Conservation (phyloP, 441 rosid genomes). For the Euphorbia corollata region DNA sequence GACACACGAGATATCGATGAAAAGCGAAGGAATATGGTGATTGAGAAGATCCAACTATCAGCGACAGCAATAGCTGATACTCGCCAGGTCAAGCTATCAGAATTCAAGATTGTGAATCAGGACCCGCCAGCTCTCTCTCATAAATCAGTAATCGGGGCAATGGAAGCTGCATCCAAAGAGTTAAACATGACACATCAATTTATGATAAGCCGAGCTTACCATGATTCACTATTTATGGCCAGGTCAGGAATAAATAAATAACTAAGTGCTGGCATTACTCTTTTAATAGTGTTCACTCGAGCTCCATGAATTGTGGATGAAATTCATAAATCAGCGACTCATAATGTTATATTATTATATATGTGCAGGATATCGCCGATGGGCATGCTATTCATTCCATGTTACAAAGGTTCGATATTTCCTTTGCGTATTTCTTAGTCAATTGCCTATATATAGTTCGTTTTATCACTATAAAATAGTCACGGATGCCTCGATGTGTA, state of each 20-base stretch:
- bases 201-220: slow-evolving; percentile 96
- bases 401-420: slow-evolving; percentile 68
- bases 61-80: slow-evolving; percentile 52
- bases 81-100: slow-evolving; percentile 53
- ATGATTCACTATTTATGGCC: slow-evolving; percentile 90
- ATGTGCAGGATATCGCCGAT: slow-evolving; percentile 74
- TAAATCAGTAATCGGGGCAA: slow-evolving; percentile 50
- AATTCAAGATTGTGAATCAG: slow-evolving; percentile 80
- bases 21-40: slow-evolving; percentile 58
- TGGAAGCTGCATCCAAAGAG: slow-evolving; percentile 59
- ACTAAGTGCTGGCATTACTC: too few species aligned
- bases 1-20: slow-evolving; percentile 89
- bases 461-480: background rate
- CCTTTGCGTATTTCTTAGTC: background rate
- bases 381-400: slow-evolving; percentile 97
- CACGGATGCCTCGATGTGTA: too few species aligned
- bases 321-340: too few species aligned
- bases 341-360: slow-evolving; percentile 8
- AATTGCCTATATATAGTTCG: background rate
- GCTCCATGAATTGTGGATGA: background rate
- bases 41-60: slow-evolving; percentile 63
- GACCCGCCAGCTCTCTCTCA: slow-evolving; percentile 84
- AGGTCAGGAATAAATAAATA: slow-evolving; percentile 60
- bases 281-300: slow-evolving; percentile 5
- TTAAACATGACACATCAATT: slow-evolving; percentile 58